phyloP scores from a whole-genome alignment of 257 asterid genomes.

The Solanum raphanifolium region DNA sequence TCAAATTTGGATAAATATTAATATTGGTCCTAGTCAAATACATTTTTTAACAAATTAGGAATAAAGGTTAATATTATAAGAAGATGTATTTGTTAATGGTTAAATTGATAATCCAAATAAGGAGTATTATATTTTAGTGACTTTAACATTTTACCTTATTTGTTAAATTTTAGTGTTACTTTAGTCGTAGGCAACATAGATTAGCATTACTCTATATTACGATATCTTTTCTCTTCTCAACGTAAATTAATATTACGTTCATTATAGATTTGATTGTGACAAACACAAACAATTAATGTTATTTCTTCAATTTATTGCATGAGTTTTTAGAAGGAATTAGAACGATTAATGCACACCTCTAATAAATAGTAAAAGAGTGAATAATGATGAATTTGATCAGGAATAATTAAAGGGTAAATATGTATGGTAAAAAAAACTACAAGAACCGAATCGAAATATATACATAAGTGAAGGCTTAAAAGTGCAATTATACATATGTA shows the following conservation, averaged over 20 bases:
- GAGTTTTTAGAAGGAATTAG: too few species aligned
- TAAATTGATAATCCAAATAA: too few species aligned
- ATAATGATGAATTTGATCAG: background rate
- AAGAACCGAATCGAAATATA: background rate
- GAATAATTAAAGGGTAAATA: background rate
- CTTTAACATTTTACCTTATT: too few species aligned
- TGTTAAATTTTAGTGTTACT: too few species aligned
- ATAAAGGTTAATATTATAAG: too few species aligned
- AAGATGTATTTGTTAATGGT: too few species aligned
- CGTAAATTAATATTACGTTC: too few species aligned
- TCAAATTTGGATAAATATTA: background rate
- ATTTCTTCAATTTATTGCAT: background rate
- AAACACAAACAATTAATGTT: background rate
- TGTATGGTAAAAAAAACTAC: background rate
- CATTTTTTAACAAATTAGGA: background rate
- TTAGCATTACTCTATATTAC: too few species aligned
- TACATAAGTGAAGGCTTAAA: background rate
- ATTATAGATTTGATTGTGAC: background rate
- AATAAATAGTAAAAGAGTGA: background rate
- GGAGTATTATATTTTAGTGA: too few species aligned
- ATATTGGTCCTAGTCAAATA: background rate
- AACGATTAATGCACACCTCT: too few species aligned
- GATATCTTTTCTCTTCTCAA: too few species aligned
- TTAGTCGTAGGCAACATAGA: background rate
- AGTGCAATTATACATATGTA: background rate